Evolutionary conservation across 2,329 filamentous ascomycete species (phyloP).

Genomic region (Hypomyces perniciosus): DNA sequence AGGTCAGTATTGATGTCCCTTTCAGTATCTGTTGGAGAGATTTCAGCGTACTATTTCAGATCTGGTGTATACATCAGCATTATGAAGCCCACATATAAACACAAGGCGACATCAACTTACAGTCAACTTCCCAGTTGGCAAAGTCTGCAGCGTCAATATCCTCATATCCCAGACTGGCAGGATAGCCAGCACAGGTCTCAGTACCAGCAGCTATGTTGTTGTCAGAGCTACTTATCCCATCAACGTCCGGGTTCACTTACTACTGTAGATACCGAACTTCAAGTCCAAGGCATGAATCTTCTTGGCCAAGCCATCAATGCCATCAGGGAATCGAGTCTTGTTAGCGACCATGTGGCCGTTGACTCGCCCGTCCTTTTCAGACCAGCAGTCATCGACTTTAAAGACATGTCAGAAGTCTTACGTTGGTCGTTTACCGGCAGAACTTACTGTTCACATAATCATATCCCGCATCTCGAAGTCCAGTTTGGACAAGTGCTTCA

Average conservation of each 20-base stretch:
- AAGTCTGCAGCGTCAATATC: conserved; percentile 51
- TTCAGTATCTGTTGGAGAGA: not conserved
- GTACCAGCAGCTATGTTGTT: conserved; percentile 15
- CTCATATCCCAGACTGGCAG: conserved; percentile 52
- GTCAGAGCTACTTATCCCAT: not conserved
- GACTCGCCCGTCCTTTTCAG: conserved; percentile 35
- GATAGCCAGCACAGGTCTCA: conserved; percentile 18
- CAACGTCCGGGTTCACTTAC: conserved; percentile 28
- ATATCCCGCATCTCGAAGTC: conserved; percentile 49
- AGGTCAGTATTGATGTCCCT: not conserved
- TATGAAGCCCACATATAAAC: not conserved
- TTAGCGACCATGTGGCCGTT: conserved; percentile 37
- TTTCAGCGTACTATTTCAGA: conserved; percentile 12
- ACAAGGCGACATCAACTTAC: conserved; percentile 21
- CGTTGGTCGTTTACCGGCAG: not conserved
- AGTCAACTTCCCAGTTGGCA: conserved; percentile 54
- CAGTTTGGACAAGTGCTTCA: conserved; percentile 41
- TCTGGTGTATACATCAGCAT: conserved; percentile 5
- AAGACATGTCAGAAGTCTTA: not conserved
- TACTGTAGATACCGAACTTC: conserved; percentile 59
- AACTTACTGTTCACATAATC: conserved; percentile 45
- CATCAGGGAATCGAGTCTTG: conserved; percentile 48
- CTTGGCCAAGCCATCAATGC: conserved; percentile 48
- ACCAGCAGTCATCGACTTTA: conserved; percentile 56
- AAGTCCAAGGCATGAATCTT: conserved; percentile 50